Evolutionary conservation across 768 basidiomycete genomes (phyloP).

Genomic region (Trametes maxima): DNA sequence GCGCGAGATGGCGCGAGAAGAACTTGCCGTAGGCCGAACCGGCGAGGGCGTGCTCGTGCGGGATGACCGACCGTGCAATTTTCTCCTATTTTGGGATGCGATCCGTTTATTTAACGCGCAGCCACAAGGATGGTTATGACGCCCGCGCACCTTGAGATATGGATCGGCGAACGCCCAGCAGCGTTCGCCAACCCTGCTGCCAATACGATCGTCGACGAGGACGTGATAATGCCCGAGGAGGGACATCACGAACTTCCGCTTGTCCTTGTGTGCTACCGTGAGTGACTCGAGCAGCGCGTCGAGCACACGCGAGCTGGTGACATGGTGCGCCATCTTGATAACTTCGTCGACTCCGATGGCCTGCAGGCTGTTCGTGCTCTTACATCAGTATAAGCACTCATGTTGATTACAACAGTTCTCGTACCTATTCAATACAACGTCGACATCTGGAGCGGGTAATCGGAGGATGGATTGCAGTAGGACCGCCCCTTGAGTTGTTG

Average conservation of each 20-base stretch:
- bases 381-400: background rate
- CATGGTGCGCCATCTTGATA: constrained; percentile 59
- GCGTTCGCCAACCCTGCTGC: constrained; percentile 87
- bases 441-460: constrained; percentile 66
- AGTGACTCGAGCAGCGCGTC: constrained; percentile 76
- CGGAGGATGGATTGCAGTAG: constrained; percentile 82
- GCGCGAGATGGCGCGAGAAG: constrained; percentile 76
- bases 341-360: constrained; percentile 57
- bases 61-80: constrained; percentile 79
- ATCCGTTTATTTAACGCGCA: background rate
- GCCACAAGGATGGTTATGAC: background rate
- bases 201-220: constrained; percentile 88
- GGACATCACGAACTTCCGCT: constrained; percentile 69
- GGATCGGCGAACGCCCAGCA: constrained; percentile 92
- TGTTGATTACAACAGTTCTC: constrained; percentile 1
- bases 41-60: constrained; percentile 70
- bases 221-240: constrained; percentile 79
- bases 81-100: constrained; percentile 66
- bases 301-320: constrained; percentile 76
- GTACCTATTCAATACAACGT: constrained; percentile 71
- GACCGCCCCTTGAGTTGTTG: constrained; percentile 82
- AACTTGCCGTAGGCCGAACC: constrained; percentile 86
- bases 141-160: constrained; percentile 73
- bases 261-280: constrained; percentile 61
- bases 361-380: constrained; percentile 13